These are phyloP conservation scores for Drechmeria coniospora DNA, from an alignment of 2,329 filamentous ascomycete genomes.

Conservation along the genomic window DNA sequence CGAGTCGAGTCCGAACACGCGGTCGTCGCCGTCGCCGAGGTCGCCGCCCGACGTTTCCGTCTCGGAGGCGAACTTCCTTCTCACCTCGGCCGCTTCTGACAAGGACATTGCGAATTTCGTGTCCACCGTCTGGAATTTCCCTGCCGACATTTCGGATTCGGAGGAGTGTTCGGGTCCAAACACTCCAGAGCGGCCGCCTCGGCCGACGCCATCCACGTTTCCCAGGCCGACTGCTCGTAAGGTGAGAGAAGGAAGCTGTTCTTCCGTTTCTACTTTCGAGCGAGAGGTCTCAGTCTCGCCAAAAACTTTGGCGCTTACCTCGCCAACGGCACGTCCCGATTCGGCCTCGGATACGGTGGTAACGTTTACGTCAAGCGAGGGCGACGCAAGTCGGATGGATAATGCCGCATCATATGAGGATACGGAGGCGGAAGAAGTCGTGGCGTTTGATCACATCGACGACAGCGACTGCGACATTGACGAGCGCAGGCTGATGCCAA, in stretches of 20 bases:
- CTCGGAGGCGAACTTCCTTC: slow-evolving; percentile 39
- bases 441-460: slow-evolving; percentile 19
- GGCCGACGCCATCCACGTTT: too few relatives aligned
- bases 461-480: slow-evolving; percentile 31
- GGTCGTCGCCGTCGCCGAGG: slow-evolving; percentile 9
- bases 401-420: slow-evolving; percentile 5
- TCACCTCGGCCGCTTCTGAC: slow-evolving; percentile 38
- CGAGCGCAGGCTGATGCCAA: slow-evolving; percentile 36
- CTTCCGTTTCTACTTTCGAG: slow-evolving; percentile 13
- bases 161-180: too few relatives aligned
- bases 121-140: slow-evolving; percentile 32
- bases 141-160: slow-evolving; percentile 16
- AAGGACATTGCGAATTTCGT: slow-evolving; percentile 39
- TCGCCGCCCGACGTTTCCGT: slow-evolving; percentile 19
- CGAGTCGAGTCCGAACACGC: slow-evolving; percentile 8
- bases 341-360: slow-evolving; percentile 9
- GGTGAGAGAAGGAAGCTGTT: too few relatives aligned
- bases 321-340: too few relatives aligned
- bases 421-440: slow-evolving; percentile 15
- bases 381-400: slow-evolving; percentile 11
- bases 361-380: slow-evolving; percentile 15
- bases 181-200: too few relatives aligned
- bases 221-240: too few relatives aligned
- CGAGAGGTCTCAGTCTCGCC: slow-evolving; percentile 9
- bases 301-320: slow-evolving; percentile 1